Conservation (phyloP, 1,139 yeast genomes). For the Tardiomyces digboiensis region DNA sequence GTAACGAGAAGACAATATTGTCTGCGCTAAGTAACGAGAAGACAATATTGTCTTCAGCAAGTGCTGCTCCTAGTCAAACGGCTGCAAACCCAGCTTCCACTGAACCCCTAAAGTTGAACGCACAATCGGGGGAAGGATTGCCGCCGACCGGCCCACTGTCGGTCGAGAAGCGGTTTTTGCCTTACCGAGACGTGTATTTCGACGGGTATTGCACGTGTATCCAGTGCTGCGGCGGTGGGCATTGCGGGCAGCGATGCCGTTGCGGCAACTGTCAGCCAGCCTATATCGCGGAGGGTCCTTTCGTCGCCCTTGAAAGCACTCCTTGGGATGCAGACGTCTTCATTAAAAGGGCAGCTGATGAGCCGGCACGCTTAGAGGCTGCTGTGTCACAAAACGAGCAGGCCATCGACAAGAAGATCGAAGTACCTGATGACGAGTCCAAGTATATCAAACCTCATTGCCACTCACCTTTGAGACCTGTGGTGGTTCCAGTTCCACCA, state of each 20-base stretch:
- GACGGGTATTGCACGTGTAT: background rate
- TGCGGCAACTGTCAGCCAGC: background rate
- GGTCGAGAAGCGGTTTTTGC: background rate
- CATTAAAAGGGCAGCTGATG: background rate
- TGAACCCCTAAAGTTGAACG: too few species aligned
- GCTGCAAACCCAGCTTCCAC: too few species aligned
- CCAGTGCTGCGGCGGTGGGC: slow-evolving; percentile 1
- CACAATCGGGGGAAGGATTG: background rate
- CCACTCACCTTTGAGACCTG: background rate
- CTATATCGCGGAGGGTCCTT: background rate
- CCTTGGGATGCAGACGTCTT: background rate
- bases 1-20: too few species aligned
- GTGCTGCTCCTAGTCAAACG: too few species aligned
- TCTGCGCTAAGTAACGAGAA: too few species aligned
- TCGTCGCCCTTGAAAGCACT: background rate
- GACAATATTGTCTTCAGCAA: too few species aligned
- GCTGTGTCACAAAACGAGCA: background rate
- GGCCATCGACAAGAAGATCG: background rate
- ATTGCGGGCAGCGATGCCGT: background rate
- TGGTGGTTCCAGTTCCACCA: background rate
- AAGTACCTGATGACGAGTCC: background rate
- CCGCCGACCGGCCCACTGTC: too few species aligned
- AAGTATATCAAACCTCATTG: background rate
- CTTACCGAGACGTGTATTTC: background rate
- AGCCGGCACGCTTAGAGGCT: background rate